Evolutionary conservation across 2,329 filamentous ascomycete genomes (phyloP), one percentile per base, ranked within the genome.

Genomic region (Aspergillus intermedius): DNA sequence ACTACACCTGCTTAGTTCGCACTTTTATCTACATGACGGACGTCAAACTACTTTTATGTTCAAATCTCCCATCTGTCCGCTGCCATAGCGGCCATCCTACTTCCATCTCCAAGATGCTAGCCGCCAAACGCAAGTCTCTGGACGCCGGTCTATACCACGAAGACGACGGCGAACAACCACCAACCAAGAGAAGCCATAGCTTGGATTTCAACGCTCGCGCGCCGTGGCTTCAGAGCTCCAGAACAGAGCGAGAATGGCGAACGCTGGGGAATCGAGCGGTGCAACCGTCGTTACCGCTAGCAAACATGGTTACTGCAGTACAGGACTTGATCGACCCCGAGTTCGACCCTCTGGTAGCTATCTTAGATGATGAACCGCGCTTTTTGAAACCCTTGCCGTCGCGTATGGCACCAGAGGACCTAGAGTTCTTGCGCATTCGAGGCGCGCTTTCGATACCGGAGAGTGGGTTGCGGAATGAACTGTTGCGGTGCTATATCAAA

Each of bases 321-420:
- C 66, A 67, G 43, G 63, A 69, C 22, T 48, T 70, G 23, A 63
- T 70, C 41, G 67, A 70, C 46, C 67, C 67, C 0, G 64, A 68
- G 30, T 69, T 69, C 47, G 62, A 67, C 52, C 66, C 67, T 15
- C 49, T 67, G n/a, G 62, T 65, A 25, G 66, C 65, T 4, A 62
- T 68, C 7, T 49, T 68, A 34, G 64, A 69, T 40, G 63, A 69
- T 4, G 62, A 66, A 46, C 77, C 78, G 25, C 64, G 80, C 46
- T 94, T 88, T 62, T 78, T 95, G 60, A 88, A 87, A 60, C 84
- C 88, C 12, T 73, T 94, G 2, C 88, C 89, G 0, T 67, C 79
- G 46, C 84, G 83, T 58, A 86, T 94, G 58, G 80, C 84, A 0
- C 74, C 80, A 5, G 88, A 94, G 57, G 90, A 95, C 69, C 76